Base-by-base conservation (phyloP, 2,329 filamentous ascomycete genomes). In the Leptographium flavum region DNA sequence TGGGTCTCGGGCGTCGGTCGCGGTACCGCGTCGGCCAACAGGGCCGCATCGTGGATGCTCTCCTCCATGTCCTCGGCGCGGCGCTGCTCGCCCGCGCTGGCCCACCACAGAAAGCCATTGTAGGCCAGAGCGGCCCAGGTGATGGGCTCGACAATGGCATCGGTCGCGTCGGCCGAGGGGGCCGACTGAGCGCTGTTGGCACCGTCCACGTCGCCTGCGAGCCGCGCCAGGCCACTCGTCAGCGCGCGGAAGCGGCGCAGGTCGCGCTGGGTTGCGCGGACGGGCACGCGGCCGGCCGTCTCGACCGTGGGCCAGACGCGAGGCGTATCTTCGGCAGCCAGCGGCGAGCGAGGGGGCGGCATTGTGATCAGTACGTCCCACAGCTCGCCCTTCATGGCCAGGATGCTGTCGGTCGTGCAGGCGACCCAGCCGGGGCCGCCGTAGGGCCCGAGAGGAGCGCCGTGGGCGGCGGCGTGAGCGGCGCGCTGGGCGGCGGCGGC, bases 381-480 rank as follows among this genome's bases (percentile, higher is more conserved):
- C 3, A 98, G 74, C 2, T 83, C 75, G 42, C 80, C 76, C 65
- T 96, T 96, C 62, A 86, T 83, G 39, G 78, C 79, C 14, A 98
- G 72, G 47, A 98, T 92, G 57, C 84, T 90, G 63, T 98, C 92
- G 2, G 90, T 96, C 3, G 90, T 95, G 61, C 88, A 95, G 13
- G 90, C 92, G 48, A 94, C 81, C 87, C 88, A 98, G 33, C 87
- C 84, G 14, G 72, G 64, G 28, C 70, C 70, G 22, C 63, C 58
- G 36, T 76, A 70, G 22, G 69, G 71, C 5, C 35, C 30, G 13
- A 8, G 37, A 31, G 19, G 10, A 21, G 63, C 61, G 15, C 62
- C 40, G 36, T 37, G 56, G 11, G 60, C 58, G 36, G 58, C 58
- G 59, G 36, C 14, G 32, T 33, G 50, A 31, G 48, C 39, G 32